These are phyloP conservation scores for Rubus idaeus DNA, from an alignment of 306 rosid genomes.

Conservation along the genomic window DNA sequence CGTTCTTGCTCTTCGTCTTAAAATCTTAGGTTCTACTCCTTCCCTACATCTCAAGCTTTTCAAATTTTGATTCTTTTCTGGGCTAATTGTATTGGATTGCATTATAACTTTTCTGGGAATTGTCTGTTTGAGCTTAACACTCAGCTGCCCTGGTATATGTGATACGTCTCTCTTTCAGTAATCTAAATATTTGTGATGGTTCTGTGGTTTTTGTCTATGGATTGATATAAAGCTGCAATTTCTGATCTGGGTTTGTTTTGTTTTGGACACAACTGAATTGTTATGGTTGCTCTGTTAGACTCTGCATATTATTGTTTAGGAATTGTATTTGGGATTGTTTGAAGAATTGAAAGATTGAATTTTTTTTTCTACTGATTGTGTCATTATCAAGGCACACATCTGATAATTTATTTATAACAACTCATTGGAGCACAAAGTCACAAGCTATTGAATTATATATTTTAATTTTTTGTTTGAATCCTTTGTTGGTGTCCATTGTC, in stretches of 20 bases:
- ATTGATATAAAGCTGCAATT: constrained; percentile 9
- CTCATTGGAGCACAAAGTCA: constrained; percentile 9
- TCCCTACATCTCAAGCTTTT: constrained; percentile 6
- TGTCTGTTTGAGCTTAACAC: constrained; percentile 19
- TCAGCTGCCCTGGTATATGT: constrained; percentile 23
- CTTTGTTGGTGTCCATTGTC: constrained; percentile 10
- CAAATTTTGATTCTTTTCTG: neutral
- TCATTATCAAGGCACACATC: constrained; percentile 11
- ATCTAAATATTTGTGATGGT: neutral
- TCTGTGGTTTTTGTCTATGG: neutral
- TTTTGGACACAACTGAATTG: constrained; percentile 2
- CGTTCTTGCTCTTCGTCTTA: constrained; percentile 26
- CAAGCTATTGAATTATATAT: neutral
- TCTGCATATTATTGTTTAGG: neutral
- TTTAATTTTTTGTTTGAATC: constrained; percentile 18
- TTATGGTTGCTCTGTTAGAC: constrained; percentile 14
- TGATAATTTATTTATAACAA: constrained; percentile 5
- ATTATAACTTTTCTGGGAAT: constrained; percentile 17
- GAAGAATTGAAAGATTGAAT: constrained; percentile 2
- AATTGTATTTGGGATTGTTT: constrained; percentile 12
- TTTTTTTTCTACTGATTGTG: constrained; percentile 14
- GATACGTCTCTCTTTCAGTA: constrained; percentile 8
- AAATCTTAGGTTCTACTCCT: constrained; percentile 31
- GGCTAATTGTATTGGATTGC: neutral
- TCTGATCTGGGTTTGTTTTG: constrained; percentile 35